A percentile compares a stretch with the other conserved stretches of the same genome.
phyloP scores from a whole-genome alignment of 2,329 filamentous ascomycete genomes.

The Botrytis byssoidea region DNA sequence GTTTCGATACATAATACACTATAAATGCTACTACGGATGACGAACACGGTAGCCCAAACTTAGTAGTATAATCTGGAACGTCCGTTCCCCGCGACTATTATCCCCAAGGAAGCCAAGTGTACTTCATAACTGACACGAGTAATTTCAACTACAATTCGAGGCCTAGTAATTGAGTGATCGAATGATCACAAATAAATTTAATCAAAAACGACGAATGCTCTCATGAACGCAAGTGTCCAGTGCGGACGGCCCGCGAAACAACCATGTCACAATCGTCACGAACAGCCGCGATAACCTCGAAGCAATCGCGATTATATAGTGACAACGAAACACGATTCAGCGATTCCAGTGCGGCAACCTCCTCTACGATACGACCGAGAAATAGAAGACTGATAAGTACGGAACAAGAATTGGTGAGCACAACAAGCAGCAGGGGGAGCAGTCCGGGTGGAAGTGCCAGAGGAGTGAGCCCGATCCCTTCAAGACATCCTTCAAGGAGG shows the following conservation, averaged over 20 bases:
- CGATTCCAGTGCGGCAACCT: constrained; percentile 14
- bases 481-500: constrained; percentile 40
- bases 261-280: constrained; percentile 23
- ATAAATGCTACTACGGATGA: constrained; percentile 21
- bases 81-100: constrained; percentile 18
- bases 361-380: constrained; percentile 34
- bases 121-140: constrained; percentile 7
- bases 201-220: constrained; percentile 24
- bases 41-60: constrained; percentile 22
- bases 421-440: constrained; percentile 37
- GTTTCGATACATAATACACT: constrained; percentile 14
- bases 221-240: constrained; percentile 29
- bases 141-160: neutral
- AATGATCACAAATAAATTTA: neutral
- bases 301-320: constrained; percentile 20
- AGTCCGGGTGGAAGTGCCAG: constrained; percentile 43
- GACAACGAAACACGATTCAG: constrained; percentile 15
- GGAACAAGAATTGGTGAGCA: constrained; percentile 37
- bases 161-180: constrained; percentile 1
- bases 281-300: constrained; percentile 26
- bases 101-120: constrained; percentile 11
- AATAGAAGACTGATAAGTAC: constrained; percentile 36
- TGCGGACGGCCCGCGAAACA: constrained; percentile 31
- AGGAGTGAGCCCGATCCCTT: constrained; percentile 50
- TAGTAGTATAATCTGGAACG: constrained; percentile 17